Evolutionary conservation across 2,329 filamentous ascomycete genomes (phyloP), one percentile per base, ranked within the genome.

Genomic region (Calonectria henricotiae): DNA sequence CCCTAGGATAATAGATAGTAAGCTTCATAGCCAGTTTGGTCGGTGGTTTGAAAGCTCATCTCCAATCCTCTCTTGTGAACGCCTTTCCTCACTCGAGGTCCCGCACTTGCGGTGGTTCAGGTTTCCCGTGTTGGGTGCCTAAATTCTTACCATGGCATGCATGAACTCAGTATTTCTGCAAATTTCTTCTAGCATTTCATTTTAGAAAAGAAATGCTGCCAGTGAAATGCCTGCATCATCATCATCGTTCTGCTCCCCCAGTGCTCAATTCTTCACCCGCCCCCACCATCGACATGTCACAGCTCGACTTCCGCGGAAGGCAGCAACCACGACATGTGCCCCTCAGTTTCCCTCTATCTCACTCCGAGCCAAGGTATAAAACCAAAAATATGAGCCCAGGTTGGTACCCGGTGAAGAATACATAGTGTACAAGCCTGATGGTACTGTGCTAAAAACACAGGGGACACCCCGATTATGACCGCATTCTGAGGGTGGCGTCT

Each of bases 231-330:
- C 17, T 35, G 49, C 49, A 35, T 54, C 30, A 20, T 54, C 47
- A 54, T 54, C 49, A 54, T 54, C 30, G 49, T 54, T 54, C 49
- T 35, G 49, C 30, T 35, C 49, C 49, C 47, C 49, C 27, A 54
- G 49, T 54, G 17, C 49, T 17, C 49, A 23, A 51, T 12, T 51
- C 49, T 35, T 37, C 17, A 35, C 27, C 9, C 8, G 4, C 30
- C 30, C 49, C 49, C 49, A 54, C 30, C 49, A 54, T 35, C 27
- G 17, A 35, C 30, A 37, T 35, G 49, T 54, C 49, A 6, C 17
- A 12, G 49, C 30, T 20, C 30, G 30, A 37, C 49, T 54, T 11
- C 17, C 30, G 49, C 11, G 30, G 49, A 54, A 54, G 30, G 49
- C 30, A 12, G 2, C 49, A 54, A 54, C 49, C 49, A 13, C 27